Evolutionary conservation across 805 yeast species (phyloP), one percentile per base, ranked within the genome.

Genomic region (Candida rishiriensis): DNA sequence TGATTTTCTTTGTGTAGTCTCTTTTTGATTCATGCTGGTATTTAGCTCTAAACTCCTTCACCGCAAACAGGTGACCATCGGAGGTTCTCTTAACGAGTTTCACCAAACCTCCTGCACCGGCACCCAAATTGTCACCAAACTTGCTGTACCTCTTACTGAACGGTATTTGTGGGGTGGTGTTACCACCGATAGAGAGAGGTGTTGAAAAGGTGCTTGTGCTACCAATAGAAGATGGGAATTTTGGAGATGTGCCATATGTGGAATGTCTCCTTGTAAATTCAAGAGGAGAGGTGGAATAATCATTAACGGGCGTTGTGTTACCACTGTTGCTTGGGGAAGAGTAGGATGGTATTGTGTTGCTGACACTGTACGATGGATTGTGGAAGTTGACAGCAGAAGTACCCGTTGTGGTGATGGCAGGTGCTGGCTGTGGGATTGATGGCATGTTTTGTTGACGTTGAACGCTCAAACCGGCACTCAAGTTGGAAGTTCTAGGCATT

Each of bases 61-160:
- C 96, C 0, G 97, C 97, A 71, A 88, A 89, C 2, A 86, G 76
- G 55, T 80, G 76, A 29, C 71, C 68, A 65, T 89, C 97, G 2
- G 76, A 64, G 3, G 76, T 65, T 53, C 96, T 68, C 41, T 73
- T 81, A 38, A 88, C 83, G 39, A 89, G 70, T 56, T 81, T 80
- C 30, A 90, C 97, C 13, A 84, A 76, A 3, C 97, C 97, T 40
- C 97, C 97, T 2, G 97, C 97, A 42, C 97, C 97, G 16, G 93
- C 93, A 43, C 97, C 97, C 39, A 90, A 72, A 46, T 79, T 85
- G 49, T 88, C 91, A 42, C 96, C 96, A 43, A 85, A 81, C 60
- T 83, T 85, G 41, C 84, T 78, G 63, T 88, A 89, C 53, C 89
- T 71, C 57, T 84, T 88, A 34, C 85, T 78, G 52, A 83, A 82